A percentile compares a stretch with the other conserved stretches of the same genome.
These are phyloP conservation scores for Angomonas ambiguus DNA, from an alignment of 208 protist genomes.

Conservation along the genomic window DNA sequence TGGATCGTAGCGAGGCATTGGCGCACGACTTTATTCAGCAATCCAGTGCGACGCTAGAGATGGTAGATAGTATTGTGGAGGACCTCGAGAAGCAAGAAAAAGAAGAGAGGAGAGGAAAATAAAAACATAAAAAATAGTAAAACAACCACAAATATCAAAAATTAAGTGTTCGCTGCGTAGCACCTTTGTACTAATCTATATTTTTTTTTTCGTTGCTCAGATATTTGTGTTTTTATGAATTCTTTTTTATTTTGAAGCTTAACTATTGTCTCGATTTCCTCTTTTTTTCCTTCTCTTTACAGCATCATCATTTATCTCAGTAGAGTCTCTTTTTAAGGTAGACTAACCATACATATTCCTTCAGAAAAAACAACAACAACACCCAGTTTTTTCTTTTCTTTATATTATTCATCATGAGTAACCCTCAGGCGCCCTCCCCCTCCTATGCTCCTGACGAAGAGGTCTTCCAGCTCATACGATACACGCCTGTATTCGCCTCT, in stretches of 20 bases:
- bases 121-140: conserved; percentile 1
- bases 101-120: neutral
- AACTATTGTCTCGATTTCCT: too few species aligned
- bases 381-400: neutral
- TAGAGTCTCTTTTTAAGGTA: too few species aligned
- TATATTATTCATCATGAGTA: neutral
- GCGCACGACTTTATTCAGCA: neutral
- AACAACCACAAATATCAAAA: neutral
- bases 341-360: too few species aligned
- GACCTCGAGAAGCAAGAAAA: neutral
- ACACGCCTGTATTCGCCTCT: conserved; percentile 96
- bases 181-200: neutral
- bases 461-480: conserved; percentile 84
- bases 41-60: neutral
- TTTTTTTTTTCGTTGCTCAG: too few species aligned
- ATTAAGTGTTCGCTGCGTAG: neutral
- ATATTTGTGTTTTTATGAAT: too few species aligned
- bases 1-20: neutral
- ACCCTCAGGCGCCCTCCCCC: neutral
- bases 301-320: too few species aligned
- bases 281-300: too few species aligned
- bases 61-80: neutral
- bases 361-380: too few species aligned
- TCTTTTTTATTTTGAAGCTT: too few species aligned
- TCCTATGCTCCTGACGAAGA: neutral